Base-by-base conservation (phyloP, 176 grass and related monocot genomes). In the Oryza brachyantha region DNA sequence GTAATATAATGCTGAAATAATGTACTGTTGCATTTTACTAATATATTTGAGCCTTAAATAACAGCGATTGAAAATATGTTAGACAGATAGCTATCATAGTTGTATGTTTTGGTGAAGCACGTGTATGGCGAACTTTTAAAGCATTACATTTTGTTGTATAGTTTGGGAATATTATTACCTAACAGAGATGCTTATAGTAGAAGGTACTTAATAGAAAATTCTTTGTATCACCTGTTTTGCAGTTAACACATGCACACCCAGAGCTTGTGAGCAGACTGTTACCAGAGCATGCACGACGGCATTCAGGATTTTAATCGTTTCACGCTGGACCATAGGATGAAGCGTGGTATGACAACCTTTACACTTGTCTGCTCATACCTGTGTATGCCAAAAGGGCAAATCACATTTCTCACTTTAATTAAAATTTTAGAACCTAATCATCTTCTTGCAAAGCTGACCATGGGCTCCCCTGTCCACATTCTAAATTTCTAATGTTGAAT, bases 221-320 rank as follows among this genome's bases (percentile, higher is more conserved):
- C 55, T 24, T 39, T 66, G 40, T 40, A 61, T 79, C 29, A 4
- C 50, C 40, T 28, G 46, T 68, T 86, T 79, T 79, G 64, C 86
- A 95, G 92, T 75, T 91, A 62, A 85, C 54, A 14, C 70, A 83
- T 65, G 81, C 78, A 52, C 84, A 78, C 9, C 73, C 77, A 2
- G 89, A 95, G 81, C 81, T 95, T 25, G 57, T 95, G 27, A 79
- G 74, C 74, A 89, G 86, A 57, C 45, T 95, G 46, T 89, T 91
- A 43, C 92, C 92, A 19, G 89, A 89, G 13, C 89, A 91, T 82
- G 81, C 77, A 41, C 83, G 11, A 29, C 78, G 89, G 5, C 89
- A 91, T 73, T 82, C 73, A 77, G 84, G 84, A 81, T 64, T 64
- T 91, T 64, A 83, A 50, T 69, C 58, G 28, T 78, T 66, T 46